These are phyloP conservation scores for Phytophthora ramorum DNA, from an alignment of 352 stramenopile species.

Conservation along the genomic window DNA sequence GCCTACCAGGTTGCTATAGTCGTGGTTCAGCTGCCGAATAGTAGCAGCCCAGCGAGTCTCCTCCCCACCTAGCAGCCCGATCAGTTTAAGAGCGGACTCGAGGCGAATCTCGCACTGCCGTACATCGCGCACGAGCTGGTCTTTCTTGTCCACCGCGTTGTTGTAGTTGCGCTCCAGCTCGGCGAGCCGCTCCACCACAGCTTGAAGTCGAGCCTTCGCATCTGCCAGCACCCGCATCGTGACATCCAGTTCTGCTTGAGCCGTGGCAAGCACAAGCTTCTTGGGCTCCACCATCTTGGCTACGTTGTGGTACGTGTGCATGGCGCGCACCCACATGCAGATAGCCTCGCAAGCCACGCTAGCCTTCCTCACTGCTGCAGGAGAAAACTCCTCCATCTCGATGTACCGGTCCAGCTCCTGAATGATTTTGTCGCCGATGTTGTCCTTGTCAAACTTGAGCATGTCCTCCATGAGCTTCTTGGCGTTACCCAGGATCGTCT, in stretches of 20 bases:
- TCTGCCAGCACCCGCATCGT: slow-evolving; percentile 89
- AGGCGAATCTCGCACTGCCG: slow-evolving; percentile 86
- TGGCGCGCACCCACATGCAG: slow-evolving; percentile 94
- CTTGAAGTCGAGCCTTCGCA: slow-evolving; percentile 82
- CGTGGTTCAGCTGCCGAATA: slow-evolving; percentile 77
- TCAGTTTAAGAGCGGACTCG: slow-evolving; percentile 92
- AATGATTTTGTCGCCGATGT: slow-evolving; percentile 89
- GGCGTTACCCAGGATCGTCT: slow-evolving; percentile 85
- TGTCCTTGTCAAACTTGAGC: slow-evolving; percentile 92
- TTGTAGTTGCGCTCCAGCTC: slow-evolving; percentile 92
- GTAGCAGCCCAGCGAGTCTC: slow-evolving; percentile 90
- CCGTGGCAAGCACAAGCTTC: slow-evolving; percentile 84
- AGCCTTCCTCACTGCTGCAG: slow-evolving; percentile 88
- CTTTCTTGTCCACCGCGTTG: slow-evolving; percentile 87
- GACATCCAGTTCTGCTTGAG: slow-evolving; percentile 87
- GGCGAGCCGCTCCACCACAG: slow-evolving; percentile 87
- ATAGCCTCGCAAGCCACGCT: slow-evolving; percentile 93
- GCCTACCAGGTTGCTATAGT: slow-evolving; percentile 91
- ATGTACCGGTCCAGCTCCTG: slow-evolving; percentile 91
- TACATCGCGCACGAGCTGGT: slow-evolving; percentile 82
- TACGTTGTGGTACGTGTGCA: slow-evolving; percentile 94
- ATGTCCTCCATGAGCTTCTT: slow-evolving; percentile 93
- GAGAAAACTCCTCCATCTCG: slow-evolving; percentile 92
- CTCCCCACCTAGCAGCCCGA: slow-evolving; percentile 90
- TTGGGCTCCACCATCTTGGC: slow-evolving; percentile 94